Evolutionary conservation across 495 filamentous ascomycete species (phyloP).

Genomic region (Gamarada debralockiae): DNA sequence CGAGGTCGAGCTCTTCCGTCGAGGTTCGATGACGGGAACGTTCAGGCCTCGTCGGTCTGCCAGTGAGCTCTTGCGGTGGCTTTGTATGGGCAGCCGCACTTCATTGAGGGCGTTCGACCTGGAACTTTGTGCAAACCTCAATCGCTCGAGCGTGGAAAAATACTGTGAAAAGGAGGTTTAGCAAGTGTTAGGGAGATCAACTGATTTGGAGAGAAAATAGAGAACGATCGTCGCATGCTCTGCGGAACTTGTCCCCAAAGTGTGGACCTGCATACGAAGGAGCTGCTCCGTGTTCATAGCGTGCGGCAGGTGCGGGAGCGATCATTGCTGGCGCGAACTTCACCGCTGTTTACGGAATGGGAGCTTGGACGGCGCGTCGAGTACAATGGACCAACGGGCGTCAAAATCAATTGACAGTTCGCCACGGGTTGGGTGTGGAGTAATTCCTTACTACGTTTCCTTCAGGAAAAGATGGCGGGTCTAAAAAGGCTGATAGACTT

Average conservation of each 20-base stretch:
- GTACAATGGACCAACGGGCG: no score
- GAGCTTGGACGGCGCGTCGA: conserved; percentile 14
- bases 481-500: neutral
- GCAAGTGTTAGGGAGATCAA: no score
- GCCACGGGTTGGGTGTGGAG: no score
- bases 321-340: neutral
- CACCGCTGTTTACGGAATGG: conserved; percentile 11
- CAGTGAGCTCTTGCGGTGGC: conserved; percentile 16
- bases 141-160: conserved; percentile 62
- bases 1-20: conserved; percentile 21
- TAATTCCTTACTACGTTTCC: neutral
- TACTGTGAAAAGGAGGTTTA: conserved; percentile 43
- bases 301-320: neutral
- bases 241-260: conserved; percentile 4
- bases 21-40: conserved; percentile 18
- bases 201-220: conserved; percentile 2
- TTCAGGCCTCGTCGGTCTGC: conserved; percentile 22
- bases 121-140: conserved; percentile 55
- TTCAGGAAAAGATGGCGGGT: neutral
- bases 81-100: conserved; percentile 14
- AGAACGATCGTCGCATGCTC: neutral
- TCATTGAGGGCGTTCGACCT: conserved; percentile 17
- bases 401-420: conserved; percentile 6
- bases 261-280: neutral
- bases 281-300: conserved; percentile 1